A percentile compares a stretch with the other conserved stretches of the same genome.
These are phyloP conservation scores for Chytriomyces confervae DNA, from an alignment of 192 early-diverging fungal genomes.

Conservation along the genomic window DNA sequence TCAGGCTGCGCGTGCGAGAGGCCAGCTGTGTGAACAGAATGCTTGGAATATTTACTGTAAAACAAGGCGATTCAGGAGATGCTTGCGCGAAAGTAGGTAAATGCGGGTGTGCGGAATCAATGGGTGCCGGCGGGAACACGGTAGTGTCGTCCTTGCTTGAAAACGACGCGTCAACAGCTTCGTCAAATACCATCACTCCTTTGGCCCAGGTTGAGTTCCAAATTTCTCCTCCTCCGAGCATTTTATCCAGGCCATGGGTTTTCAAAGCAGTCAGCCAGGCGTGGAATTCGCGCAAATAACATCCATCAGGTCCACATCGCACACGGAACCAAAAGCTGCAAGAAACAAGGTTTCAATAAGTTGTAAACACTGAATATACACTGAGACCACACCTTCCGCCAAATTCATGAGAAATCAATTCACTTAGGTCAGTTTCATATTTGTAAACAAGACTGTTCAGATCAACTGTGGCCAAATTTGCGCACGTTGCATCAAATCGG, in stretches of 20 bases:
- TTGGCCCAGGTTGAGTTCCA: constrained; percentile 63
- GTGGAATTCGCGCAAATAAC: constrained; percentile 43
- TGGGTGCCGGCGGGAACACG: background rate
- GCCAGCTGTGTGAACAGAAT: constrained; percentile 61
- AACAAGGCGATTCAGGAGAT: constrained; percentile 6
- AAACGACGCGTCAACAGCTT: constrained; percentile 74
- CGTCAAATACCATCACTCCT: constrained; percentile 53
- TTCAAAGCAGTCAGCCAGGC: constrained; percentile 43
- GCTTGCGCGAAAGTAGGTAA: background rate
- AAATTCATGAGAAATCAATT: constrained; percentile 63
- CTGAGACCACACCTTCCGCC: constrained; percentile 37
- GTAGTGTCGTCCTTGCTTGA: too few relatives aligned
- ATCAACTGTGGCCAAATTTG: constrained; percentile 91
- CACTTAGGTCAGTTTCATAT: constrained; percentile 91
- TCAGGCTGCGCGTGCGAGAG: constrained; percentile 59
- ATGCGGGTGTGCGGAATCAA: background rate
- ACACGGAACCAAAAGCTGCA: constrained; percentile 53
- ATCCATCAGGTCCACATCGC: constrained; percentile 50
- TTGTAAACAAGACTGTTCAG: constrained; percentile 93
- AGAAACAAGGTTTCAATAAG: background rate
- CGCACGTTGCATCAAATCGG: constrained; percentile 88
- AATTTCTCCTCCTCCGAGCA: constrained; percentile 42
- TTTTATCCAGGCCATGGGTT: constrained; percentile 38
- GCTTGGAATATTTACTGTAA: constrained; percentile 49
- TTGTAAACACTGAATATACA: background rate